Evolutionary conservation across 1,284 basidiomycete genomes (phyloP), one percentile per base, ranked within the genome.

Genomic region (Microbotryum silenes-acaulis): DNA sequence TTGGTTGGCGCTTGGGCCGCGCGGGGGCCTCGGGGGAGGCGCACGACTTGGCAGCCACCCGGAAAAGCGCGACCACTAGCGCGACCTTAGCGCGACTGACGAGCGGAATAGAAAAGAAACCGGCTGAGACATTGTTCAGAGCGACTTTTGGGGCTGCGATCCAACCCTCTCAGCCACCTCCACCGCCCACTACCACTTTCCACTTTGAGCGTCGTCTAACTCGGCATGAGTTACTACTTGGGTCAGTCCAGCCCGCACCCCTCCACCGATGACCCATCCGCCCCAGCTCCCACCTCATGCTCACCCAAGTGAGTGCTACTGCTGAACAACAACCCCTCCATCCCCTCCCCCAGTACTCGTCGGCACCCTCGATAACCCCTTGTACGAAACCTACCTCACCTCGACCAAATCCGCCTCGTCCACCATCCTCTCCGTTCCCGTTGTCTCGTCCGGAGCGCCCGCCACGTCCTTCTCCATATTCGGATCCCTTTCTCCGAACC

Each of bases 291-390:
- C 50, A 10, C 31, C 54, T 31, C 7, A 31, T 10, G 27, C 27
- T 27, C 27, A 27, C 27, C 27, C 1, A 27, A 6, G 5, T 27
- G 27, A 6, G 1, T 27, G 27, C 27, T 6, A 27, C 27, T 27
- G 27, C 31, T 31, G 31, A 8, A 31, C n/a, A 25, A 25, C 25
- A 1, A 0, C 48, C 21, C 23, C 5, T 31, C 21, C 1, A 27
- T 27, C 50, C 27, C 29, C 33, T 33, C 53, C 21, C 25, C 33
- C 21, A 23, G 70, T 70, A 18, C 64, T 73, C 48, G 68, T 73
- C 58, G 71, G 72, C 8, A 70, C 70, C 0, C 57, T 68, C 59
- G 72, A 72, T 67, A 71, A 73, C 59, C 73, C 73, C 20, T 62
- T 74, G 14, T 74, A 74, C 62, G 71, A 74, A 48, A 54, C 68